A percentile compares a stretch with the other conserved stretches of the same genome.
Evolutionary conservation across 2,329 filamentous ascomycete species (phyloP).

Genomic region (Aspergillus melleus): DNA sequence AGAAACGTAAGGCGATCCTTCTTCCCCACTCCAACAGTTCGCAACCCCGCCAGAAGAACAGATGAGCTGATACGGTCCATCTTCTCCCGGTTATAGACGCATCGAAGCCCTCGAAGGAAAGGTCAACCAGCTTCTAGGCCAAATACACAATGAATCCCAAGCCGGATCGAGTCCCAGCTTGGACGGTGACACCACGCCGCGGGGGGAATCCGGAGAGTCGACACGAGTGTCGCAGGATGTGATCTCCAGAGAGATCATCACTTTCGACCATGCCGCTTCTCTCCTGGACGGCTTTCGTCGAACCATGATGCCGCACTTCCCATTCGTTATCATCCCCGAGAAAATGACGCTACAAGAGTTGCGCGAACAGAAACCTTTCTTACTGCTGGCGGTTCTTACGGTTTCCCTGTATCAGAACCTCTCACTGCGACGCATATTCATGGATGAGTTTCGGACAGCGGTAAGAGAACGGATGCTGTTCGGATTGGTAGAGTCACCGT

Average conservation of each 20-base stretch:
- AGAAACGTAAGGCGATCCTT: conserved; percentile 2
- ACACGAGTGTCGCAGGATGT: not conserved
- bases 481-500: not conserved
- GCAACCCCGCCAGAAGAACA: not conserved
- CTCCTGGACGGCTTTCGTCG: not conserved
- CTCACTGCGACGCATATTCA: not conserved
- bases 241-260: not conserved
- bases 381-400: not conserved
- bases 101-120: conserved; percentile 11
- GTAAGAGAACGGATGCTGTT: not conserved
- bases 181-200: not conserved
- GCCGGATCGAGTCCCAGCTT: not conserved
- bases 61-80: not conserved
- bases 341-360: not conserved
- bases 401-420: not conserved
- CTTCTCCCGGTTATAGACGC: not conserved
- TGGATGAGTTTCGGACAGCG: not conserved
- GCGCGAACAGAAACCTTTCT: not conserved
- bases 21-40: not conserved
- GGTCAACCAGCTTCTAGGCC: conserved; percentile 11
- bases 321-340: not conserved
- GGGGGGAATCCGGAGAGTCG: not conserved
- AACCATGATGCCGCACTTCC: not conserved
- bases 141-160: not conserved
- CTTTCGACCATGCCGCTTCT: not conserved